Evolutionary conservation across 2,329 filamentous ascomycete species (phyloP).

Genomic region (Parasarocladium wereldwijsianum): DNA sequence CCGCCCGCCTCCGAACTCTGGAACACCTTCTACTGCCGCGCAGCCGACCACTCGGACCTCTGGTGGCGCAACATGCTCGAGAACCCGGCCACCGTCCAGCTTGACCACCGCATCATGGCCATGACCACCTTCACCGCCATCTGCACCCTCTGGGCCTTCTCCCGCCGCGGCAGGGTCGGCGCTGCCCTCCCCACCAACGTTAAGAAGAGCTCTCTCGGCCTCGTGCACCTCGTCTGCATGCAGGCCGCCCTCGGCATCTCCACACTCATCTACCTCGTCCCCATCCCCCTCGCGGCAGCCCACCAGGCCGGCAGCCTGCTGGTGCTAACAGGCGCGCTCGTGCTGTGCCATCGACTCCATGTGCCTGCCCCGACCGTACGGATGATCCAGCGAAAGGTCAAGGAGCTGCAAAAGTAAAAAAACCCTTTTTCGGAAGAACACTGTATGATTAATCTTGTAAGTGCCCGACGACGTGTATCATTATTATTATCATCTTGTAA

Average conservation of each 20-base stretch:
- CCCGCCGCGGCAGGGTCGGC: slow-evolving; percentile 46
- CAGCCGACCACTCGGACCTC: slow-evolving; percentile 63
- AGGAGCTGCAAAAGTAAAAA: slow-evolving; percentile 11
- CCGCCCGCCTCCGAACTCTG: slow-evolving; percentile 76
- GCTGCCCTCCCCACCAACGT: slow-evolving; percentile 47
- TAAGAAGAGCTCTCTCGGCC: slow-evolving; percentile 56
- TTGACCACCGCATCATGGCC: slow-evolving; percentile 88
- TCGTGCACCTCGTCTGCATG: slow-evolving; percentile 68
- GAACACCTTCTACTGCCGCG: slow-evolving; percentile 71
- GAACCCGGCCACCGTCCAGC: slow-evolving; percentile 88
- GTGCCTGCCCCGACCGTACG: slow-evolving; percentile 51
- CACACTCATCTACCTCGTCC: slow-evolving; percentile 89
- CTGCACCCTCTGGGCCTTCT: slow-evolving; percentile 66
- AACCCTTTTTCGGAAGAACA: slow-evolving; percentile 5
- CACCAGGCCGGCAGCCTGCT: slow-evolving; percentile 87
- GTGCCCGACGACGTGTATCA: slow-evolving; percentile 6
- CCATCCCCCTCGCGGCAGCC: slow-evolving; percentile 70
- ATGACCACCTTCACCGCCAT: slow-evolving; percentile 77
- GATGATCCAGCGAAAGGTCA: slow-evolving; percentile 39
- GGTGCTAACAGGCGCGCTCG: slow-evolving; percentile 65
- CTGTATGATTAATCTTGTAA: too few species aligned
- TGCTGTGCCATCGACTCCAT: slow-evolving; percentile 66
- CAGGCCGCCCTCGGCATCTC: slow-evolving; percentile 80
- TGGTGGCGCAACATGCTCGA: slow-evolving; percentile 98
- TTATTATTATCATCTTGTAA: slow-evolving; percentile 3